Conservation (phyloP, 192 early-diverging fungal genomes). For the Podila epicladia region DNA sequence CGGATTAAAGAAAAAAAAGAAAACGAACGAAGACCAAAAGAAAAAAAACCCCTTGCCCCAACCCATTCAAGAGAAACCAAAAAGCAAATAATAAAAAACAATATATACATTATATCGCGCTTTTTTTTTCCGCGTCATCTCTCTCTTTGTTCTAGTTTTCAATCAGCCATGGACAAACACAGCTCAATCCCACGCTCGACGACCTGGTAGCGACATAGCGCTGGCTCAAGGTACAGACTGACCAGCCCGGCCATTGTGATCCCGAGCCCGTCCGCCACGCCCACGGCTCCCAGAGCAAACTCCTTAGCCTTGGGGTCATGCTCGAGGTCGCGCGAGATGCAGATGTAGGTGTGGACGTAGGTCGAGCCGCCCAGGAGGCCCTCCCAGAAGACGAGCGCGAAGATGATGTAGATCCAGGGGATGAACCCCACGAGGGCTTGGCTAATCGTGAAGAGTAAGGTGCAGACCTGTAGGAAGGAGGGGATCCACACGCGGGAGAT, state of each 20-base stretch:
- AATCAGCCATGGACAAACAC: constrained; percentile 39
- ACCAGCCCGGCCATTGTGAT: constrained; percentile 49
- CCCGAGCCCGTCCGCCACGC: constrained; percentile 52
- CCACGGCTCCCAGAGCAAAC: constrained; percentile 53
- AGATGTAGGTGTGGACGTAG: constrained; percentile 55
- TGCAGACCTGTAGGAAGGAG: constrained; percentile 36
- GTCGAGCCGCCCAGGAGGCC: constrained; percentile 54
- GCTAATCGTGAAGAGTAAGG: constrained; percentile 19
- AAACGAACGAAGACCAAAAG: background rate
- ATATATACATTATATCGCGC: background rate
- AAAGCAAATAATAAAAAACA: background rate
- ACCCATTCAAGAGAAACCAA: background rate
- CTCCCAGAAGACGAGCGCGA: constrained; percentile 53
- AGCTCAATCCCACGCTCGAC: constrained; percentile 31
- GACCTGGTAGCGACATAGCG: constrained; percentile 40
- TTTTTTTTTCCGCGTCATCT: background rate
- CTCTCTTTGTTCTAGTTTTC: background rate
- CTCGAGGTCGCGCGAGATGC: constrained; percentile 40
- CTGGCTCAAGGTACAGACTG: constrained; percentile 52
- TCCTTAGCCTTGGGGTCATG: constrained; percentile 49
- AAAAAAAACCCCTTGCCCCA: background rate
- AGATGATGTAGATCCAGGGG: constrained; percentile 50
- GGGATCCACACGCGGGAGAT: constrained; percentile 53
- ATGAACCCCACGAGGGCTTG: constrained; percentile 42
- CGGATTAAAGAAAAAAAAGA: background rate